Conservation (phyloP, 345 rosid species). For the Populus simonii region DNA sequence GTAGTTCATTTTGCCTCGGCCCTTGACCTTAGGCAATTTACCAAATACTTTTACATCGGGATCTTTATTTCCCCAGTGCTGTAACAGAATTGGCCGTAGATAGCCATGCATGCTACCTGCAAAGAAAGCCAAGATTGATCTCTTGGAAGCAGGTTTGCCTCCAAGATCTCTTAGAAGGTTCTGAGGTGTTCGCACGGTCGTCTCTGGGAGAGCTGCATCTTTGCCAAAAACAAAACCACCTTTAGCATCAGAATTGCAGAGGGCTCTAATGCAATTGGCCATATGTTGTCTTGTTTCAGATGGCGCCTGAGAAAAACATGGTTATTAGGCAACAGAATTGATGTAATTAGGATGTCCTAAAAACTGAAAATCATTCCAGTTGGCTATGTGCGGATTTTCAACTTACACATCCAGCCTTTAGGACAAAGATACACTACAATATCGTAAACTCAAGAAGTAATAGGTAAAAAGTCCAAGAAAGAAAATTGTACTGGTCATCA, state of each 20-base stretch:
- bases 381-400: neutral
- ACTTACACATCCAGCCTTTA: neutral
- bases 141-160: conserved; percentile 65
- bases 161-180: conserved; percentile 63
- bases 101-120: conserved; percentile 95
- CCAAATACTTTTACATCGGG: conserved; percentile 84
- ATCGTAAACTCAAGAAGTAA: neutral
- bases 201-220: conserved; percentile 88
- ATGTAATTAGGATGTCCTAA: neutral
- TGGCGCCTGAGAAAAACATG: conserved; percentile 60
- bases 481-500: neutral
- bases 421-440: neutral
- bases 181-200: conserved; percentile 52
- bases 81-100: conserved; percentile 65
- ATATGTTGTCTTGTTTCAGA: conserved; percentile 62
- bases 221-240: conserved; percentile 87
- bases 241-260: conserved; percentile 81
- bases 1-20: conserved; percentile 65
- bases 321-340: neutral
- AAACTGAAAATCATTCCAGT: neutral
- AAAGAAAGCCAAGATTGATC: conserved; percentile 78
- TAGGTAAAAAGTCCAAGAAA: neutral
- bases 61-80: conserved; percentile 80
- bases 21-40: conserved; percentile 51
- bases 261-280: conserved; percentile 83